A percentile compares a stretch with the other conserved stretches of the same genome.
These are phyloP conservation scores for Carex kokanica DNA, from an alignment of 176 grass and related monocot genomes.

Conservation along the genomic window DNA sequence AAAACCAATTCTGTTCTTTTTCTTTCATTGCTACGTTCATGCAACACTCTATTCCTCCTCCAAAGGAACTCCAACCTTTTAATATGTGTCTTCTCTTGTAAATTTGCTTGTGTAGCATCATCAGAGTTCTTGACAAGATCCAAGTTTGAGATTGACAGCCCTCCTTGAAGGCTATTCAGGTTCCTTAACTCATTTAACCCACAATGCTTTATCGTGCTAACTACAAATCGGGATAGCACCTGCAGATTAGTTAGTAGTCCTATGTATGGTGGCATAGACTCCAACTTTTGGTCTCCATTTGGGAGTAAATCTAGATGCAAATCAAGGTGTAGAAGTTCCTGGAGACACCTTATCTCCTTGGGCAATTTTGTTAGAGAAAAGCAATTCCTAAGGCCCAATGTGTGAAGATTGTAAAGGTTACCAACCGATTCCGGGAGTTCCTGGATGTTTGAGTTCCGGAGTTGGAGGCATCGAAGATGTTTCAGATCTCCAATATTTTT, in stretches of 20 bases:
- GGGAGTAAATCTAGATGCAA: conserved; percentile 25
- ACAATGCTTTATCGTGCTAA: not conserved
- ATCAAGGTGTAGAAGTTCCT: conserved; percentile 42
- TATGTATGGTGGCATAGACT: conserved; percentile 32
- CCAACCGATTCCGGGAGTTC: conserved; percentile 7
- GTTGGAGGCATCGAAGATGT: conserved; percentile 50
- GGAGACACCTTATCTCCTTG: conserved; percentile 1
- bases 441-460: conserved; percentile 36
- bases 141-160: conserved; percentile 44
- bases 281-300: conserved; percentile 5
- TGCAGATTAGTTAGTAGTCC: conserved; percentile 31
- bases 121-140: conserved; percentile 18
- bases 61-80: conserved; percentile 37
- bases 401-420: conserved; percentile 43
- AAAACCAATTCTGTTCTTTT: conserved; percentile 10
- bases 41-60: not conserved
- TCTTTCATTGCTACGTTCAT: not conserved
- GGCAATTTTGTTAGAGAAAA: conserved; percentile 41
- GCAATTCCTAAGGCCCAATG: conserved; percentile 45
- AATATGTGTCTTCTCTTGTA: conserved; percentile 33
- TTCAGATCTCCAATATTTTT: conserved; percentile 34
- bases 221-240: conserved; percentile 36
- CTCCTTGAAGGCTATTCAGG: conserved; percentile 34
- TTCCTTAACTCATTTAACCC: conserved; percentile 29
- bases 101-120: conserved; percentile 24